Evolutionary conservation across 306 rosid species (phyloP).

Genomic region (Pyrus betulifolia): DNA sequence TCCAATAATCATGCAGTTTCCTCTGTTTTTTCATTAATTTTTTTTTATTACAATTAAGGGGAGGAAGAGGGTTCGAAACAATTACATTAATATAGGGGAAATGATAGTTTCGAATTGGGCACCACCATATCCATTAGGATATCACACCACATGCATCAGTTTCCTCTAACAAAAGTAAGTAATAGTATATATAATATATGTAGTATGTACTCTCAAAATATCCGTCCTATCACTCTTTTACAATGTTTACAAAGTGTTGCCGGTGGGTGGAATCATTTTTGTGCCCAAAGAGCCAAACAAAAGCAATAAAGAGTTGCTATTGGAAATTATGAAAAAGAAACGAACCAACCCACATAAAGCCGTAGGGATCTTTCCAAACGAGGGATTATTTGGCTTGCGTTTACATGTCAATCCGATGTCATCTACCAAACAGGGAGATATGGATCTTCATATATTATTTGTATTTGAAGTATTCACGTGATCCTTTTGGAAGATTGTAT

Average conservation of each 20-base stretch:
- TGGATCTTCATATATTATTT: background rate
- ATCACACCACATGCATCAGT: background rate
- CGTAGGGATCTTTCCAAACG: constrained; percentile 27
- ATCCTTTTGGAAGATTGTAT: background rate
- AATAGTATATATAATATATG: too few species aligned
- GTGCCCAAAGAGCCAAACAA: constrained; percentile 28
- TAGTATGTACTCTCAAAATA: background rate
- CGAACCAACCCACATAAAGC: constrained; percentile 21
- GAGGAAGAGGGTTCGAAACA: too few species aligned
- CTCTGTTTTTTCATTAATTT: background rate
- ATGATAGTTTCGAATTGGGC: fast-evolving
- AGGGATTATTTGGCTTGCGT: constrained; percentile 8
- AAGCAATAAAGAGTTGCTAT: constrained; percentile 31
- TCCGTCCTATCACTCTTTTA: background rate
- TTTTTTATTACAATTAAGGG: too few species aligned
- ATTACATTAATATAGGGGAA: too few species aligned
- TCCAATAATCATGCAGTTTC: background rate
- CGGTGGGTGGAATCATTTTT: constrained; percentile 37
- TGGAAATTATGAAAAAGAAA: constrained; percentile 5
- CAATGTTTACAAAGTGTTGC: background rate
- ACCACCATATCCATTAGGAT: too few species aligned
- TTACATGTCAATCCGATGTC: background rate
- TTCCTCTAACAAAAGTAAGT: background rate
- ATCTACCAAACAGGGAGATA: background rate
- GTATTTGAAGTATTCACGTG: background rate